phyloP scores from a whole-genome alignment of 306 rosid species.

The Sesbania bispinosa region DNA sequence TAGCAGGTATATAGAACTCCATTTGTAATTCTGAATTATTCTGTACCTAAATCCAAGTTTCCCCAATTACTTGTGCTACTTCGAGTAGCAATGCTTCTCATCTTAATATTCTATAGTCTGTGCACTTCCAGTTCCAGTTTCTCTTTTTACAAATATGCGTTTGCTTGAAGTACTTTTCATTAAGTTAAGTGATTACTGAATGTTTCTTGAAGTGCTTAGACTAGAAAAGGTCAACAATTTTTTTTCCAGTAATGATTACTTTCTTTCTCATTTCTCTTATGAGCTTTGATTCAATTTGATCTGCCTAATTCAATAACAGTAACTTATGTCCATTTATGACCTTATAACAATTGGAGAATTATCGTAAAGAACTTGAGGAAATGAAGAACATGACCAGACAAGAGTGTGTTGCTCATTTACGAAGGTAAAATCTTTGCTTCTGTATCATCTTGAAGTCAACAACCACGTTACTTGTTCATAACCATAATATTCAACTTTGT shows the following conservation, averaged over 20 bases:
- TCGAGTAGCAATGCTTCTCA: too few relatives aligned
- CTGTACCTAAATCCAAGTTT: too few relatives aligned
- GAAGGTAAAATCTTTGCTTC: conserved; percentile 50
- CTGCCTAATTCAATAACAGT: background rate
- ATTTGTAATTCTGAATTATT: too few relatives aligned
- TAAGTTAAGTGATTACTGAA: too few relatives aligned
- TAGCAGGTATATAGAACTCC: too few relatives aligned
- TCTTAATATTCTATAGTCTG: too few relatives aligned
- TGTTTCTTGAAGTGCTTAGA: too few relatives aligned
- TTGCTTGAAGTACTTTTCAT: too few relatives aligned
- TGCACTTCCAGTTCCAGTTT: too few relatives aligned
- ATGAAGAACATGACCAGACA: conserved; percentile 87
- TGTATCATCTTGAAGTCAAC: background rate
- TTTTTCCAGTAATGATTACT: conserved; percentile 61
- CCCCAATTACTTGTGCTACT: too few relatives aligned
- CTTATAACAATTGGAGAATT: conserved; percentile 60
- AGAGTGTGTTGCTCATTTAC: conserved; percentile 83
- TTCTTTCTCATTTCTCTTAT: conserved; percentile 3
- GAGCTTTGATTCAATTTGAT: conserved; percentile 2
- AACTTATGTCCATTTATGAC: conserved; percentile 14
- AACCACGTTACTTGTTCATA: background rate
- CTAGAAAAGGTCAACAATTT: too few relatives aligned
- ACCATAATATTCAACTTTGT: background rate
- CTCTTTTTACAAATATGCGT: too few relatives aligned
- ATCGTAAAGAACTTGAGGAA: conserved; percentile 70